Conservation (phyloP, 805 yeast genomes). For the Hanseniaspora thailandica region DNA sequence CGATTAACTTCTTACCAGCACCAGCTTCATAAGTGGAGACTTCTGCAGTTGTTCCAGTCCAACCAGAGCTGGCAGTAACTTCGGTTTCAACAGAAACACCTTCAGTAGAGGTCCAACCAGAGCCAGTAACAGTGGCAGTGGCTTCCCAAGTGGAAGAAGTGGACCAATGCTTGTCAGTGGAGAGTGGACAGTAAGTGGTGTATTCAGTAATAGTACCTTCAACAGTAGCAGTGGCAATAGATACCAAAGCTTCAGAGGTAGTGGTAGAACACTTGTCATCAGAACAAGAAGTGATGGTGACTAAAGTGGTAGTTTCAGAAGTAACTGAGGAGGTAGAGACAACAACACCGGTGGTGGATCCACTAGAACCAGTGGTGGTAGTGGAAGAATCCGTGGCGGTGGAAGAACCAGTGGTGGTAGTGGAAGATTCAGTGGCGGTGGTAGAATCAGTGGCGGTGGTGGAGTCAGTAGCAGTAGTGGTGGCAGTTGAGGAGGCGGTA, state of each 20-base stretch:
- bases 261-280: constrained; percentile 26
- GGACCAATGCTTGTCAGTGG: constrained; percentile 57
- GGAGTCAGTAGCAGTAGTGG: not conserved
- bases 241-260: constrained; percentile 28
- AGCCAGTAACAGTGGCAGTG: constrained; percentile 25
- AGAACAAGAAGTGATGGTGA: constrained; percentile 30
- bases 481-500: not conserved
- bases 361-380: no score
- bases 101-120: not conserved
- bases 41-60: not conserved
- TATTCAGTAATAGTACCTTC: constrained; percentile 34
- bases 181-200: constrained; percentile 73
- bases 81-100: not conserved
- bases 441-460: not conserved
- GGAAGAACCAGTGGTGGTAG: constrained; percentile 26
- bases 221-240: constrained; percentile 29
- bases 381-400: constrained; percentile 18
- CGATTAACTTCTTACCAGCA: constrained; percentile 1
- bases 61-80: not conserved
- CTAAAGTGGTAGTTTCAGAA: constrained; percentile 26
- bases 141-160: constrained; percentile 23
- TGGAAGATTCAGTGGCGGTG: not conserved
- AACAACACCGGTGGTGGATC: no score
- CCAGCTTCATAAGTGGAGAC: constrained; percentile 1
- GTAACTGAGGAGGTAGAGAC: constrained; percentile 21